phyloP scores from a whole-genome alignment of 805 yeast species.

The Zygotorulaspora sp. region DNA sequence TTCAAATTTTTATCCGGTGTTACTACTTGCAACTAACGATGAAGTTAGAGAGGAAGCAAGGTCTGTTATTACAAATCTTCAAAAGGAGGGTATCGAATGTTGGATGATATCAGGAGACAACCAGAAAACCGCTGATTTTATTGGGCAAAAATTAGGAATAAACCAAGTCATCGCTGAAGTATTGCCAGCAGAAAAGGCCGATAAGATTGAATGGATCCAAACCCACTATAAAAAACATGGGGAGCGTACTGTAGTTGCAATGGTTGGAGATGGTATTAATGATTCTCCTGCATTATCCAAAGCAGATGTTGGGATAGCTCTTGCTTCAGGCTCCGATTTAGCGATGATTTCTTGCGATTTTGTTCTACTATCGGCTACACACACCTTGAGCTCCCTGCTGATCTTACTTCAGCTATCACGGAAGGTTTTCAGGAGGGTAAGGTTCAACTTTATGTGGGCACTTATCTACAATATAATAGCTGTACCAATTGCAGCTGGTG shows the following conservation, averaged over 20 bases:
- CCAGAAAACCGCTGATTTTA: constrained; percentile 58
- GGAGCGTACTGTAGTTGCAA: constrained; percentile 45
- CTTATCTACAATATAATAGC: constrained; percentile 53
- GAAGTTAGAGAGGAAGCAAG: constrained; percentile 54
- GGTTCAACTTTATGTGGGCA: constrained; percentile 58
- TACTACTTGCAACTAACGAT: constrained; percentile 58
- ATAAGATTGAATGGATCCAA: constrained; percentile 53
- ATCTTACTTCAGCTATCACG: constrained; percentile 50
- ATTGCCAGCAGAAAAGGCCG: constrained; percentile 68
- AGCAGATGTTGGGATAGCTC: constrained; percentile 74
- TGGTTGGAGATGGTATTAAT: constrained; percentile 83
- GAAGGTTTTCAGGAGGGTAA: constrained; percentile 49
- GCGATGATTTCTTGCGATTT: constrained; percentile 74
- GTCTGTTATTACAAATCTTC: constrained; percentile 43
- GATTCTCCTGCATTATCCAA: constrained; percentile 76
- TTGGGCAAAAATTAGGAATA: constrained; percentile 61
- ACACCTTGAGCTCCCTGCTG: constrained; percentile 49
- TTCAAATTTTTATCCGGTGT: constrained; percentile 37
- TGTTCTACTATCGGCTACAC: constrained; percentile 52
- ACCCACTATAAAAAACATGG: constrained; percentile 31
- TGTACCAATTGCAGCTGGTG: constrained; percentile 64
- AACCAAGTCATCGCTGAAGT: constrained; percentile 62
- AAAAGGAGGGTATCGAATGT: constrained; percentile 44
- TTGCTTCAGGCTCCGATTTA: constrained; percentile 71
- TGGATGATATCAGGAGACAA: constrained; percentile 83